A percentile compares a stretch with the other conserved stretches of the same genome.
phyloP scores from a whole-genome alignment of 1,139 yeast species.

The Yarrowia galli region DNA sequence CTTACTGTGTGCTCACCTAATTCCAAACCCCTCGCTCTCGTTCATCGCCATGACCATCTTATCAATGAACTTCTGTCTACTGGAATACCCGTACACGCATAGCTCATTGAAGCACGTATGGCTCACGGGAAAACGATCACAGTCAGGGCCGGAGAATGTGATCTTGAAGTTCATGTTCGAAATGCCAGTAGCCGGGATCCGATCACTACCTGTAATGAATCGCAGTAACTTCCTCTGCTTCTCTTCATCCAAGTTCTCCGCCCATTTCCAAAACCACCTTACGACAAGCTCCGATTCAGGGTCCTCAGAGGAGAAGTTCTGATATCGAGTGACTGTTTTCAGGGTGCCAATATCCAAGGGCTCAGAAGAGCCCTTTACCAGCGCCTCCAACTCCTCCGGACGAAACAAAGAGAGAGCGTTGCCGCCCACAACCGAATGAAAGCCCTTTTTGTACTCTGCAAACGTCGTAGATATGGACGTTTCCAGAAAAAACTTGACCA shows the following conservation, averaged over 20 bases:
- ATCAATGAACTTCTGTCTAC: constrained; percentile 58
- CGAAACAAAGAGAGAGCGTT: constrained; percentile 78
- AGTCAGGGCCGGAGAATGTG: constrained; percentile 60
- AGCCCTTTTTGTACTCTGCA: constrained; percentile 70
- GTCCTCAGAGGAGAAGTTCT: constrained; percentile 52
- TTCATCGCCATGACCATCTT: constrained; percentile 72
- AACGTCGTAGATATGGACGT: constrained; percentile 63
- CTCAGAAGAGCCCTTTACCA: constrained; percentile 75
- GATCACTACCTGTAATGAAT: constrained; percentile 89
- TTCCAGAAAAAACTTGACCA: constrained; percentile 66
- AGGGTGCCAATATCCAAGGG: constrained; percentile 71
- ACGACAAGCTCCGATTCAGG: constrained; percentile 52
- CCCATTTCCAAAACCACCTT: constrained; percentile 86
- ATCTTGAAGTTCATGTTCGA: constrained; percentile 71
- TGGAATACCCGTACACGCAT: constrained; percentile 70
- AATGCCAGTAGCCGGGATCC: constrained; percentile 92
- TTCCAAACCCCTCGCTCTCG: constrained; percentile 87
- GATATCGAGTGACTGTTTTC: constrained; percentile 73
- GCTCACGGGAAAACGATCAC: constrained; percentile 73
- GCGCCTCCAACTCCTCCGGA: constrained; percentile 78
- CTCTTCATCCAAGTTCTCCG: constrained; percentile 56
- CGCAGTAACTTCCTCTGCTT: constrained; percentile 69
- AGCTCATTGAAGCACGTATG: constrained; percentile 95
- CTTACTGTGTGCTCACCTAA: constrained; percentile 54
- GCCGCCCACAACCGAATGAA: constrained; percentile 77